Evolutionary conservation across 2,329 filamentous ascomycete species (phyloP), one percentile per base, ranked within the genome.

Genomic region (Grosmannia clavigera): DNA sequence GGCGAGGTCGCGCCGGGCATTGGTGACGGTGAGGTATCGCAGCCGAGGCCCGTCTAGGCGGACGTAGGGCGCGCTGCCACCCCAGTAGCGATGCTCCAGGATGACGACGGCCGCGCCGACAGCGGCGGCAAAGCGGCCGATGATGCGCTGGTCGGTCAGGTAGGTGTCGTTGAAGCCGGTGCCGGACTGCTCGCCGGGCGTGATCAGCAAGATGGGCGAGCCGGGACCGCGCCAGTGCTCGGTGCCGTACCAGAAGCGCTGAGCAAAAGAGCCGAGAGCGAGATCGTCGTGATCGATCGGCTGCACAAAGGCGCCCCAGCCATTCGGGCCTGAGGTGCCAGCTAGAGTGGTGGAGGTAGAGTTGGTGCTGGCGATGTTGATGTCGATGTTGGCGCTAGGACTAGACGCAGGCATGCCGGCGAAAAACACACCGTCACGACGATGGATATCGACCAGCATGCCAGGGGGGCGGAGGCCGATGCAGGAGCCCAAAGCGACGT

Each of bases 131-230:
- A 75, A 69, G n/a, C 70, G 65, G n/a, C 74, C 74, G 0, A 71
- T 66, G 58, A 75, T 86, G 58, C 90, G 90, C 70, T 92, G 59
- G 43, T 61, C 62, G 5, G 63, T 62, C n/a, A 62, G 55, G 22
- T 50, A 63, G 1, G 61, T 60, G 10, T 10, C 25, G 27, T 63
- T 65, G 60, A 61, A 65, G 29, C 60, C 61, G 9, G 55, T 46
- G 74, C 59, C 62, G 19, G 58, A 51, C 2, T 7, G 12, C 58
- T 76, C 74, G 63, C 74, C 74, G 0, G 72, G 71, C 59, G 70
- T 74, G 63, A 72, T 68, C 31, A 76, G 67, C 63, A 75, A 68
- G 59, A 76, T 67, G 22, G 74, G 73, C 48, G 71, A 72, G 16
- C 72, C 70, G 1, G 72, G 68, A 0, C 73, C 73, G 27, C 69